Evolutionary conservation across 2,329 filamentous ascomycete species (phyloP), one percentile per base, ranked within the genome.

Genomic region (Verticillium dahliae): DNA sequence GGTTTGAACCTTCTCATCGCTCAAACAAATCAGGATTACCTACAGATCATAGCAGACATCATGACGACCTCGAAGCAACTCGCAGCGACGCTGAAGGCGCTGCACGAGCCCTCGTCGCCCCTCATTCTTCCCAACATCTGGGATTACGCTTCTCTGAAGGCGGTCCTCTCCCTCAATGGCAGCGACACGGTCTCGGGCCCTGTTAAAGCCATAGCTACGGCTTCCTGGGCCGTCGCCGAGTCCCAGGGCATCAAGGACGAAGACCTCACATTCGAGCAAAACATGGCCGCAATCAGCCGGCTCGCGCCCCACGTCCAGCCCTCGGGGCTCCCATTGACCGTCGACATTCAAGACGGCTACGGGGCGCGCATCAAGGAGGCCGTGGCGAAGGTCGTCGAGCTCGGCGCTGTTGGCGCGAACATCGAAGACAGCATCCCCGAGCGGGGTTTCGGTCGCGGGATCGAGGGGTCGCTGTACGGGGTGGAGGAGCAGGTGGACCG

Each of bases 271-370:
- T 73, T 81, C 14, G 72, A 80, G 3, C 74, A 78, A 39, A 86
- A 87, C 65, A 72, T 88, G 38, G 70, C 73, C 1, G 78, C 78
- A 11, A 74, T 83, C 39, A 65, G 70, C 4, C 71, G 70, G 11
- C 77, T 88, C 61, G 78, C 78, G 0, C 70, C 73, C 1, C 69
- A 81, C 4, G 77, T 77, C 13, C 68, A 68, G 11, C 66, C 72
- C 13, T 71, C 75, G 41, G 71, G 74, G 6, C 72, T 82, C 1
- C 82, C 84, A 0, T 69, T 88, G 0, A 83, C 80, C 0, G 82
- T 81, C 5, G 85, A 88, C 67, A 69, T 87, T 2, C 84, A 87
- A 69, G 85, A 88, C 66, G 85, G 85, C 0, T 88, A 86, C 63
- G 80, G 79, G 2, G 71, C 76, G 2, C 67, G 69, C 22, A 75